Percentiles rank a stretch among this genome's conserved stretches.
Evolutionary conservation across 352 stramenopile genomes (phyloP).

Genomic region (Phytopythium chamaehyphon): DNA sequence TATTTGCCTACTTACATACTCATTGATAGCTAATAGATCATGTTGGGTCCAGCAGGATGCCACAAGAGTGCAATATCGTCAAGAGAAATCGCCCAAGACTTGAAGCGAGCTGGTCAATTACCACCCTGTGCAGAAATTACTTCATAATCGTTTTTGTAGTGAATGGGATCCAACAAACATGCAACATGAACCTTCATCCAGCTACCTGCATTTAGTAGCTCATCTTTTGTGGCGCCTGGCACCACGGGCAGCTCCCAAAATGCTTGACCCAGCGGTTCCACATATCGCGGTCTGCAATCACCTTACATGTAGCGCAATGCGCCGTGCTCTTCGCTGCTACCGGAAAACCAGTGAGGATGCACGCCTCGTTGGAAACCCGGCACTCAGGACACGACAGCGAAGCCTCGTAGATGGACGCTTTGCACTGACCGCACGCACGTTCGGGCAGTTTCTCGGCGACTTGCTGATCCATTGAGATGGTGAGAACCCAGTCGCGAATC

Average conservation of each 20-base stretch:
- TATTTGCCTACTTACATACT: neutral
- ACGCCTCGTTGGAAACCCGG: constrained; percentile 73
- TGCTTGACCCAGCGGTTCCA: constrained; percentile 91
- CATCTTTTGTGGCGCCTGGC: constrained; percentile 78
- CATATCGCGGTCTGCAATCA: constrained; percentile 78
- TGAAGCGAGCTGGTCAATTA: constrained; percentile 11
- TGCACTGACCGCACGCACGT: constrained; percentile 62
- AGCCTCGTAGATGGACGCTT: constrained; percentile 87
- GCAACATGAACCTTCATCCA: neutral
- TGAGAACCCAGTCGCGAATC: constrained; percentile 93
- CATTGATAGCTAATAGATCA: neutral
- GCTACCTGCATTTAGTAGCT: constrained; percentile 43
- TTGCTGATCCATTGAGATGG: constrained; percentile 94
- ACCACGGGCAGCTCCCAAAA: constrained; percentile 81
- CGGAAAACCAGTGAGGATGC: constrained; percentile 90
- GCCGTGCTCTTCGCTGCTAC: constrained; percentile 84
- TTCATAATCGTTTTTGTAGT: constrained; percentile 1
- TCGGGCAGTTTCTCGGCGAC: constrained; percentile 89
- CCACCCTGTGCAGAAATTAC: constrained; percentile 16
- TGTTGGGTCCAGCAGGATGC: constrained; percentile 13
- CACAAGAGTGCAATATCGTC: constrained; percentile 34
- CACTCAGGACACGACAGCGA: constrained; percentile 74
- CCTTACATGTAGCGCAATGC: constrained; percentile 87
- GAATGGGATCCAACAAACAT: neutral
- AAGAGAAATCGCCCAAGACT: constrained; percentile 21